Conservation (phyloP, 2,329 filamentous ascomycete species). For the Aphanoascus verrucosus region DNA sequence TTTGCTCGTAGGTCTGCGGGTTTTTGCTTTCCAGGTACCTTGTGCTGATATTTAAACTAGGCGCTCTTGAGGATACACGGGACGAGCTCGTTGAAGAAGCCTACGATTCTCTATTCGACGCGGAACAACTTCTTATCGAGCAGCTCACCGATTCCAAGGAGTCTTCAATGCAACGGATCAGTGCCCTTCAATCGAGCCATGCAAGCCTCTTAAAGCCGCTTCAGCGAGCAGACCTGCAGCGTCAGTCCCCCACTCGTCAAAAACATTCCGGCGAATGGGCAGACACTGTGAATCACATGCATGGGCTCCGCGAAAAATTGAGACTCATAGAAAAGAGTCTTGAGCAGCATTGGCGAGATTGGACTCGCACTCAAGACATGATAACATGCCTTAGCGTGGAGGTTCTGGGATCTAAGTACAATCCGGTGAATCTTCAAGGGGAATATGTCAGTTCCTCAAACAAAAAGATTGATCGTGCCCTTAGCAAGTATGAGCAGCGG, state of each 20-base stretch:
- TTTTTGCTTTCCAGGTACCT: background rate
- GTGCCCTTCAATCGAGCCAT: background rate
- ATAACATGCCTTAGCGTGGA: slow-evolving; percentile 17
- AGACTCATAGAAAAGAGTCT: background rate
- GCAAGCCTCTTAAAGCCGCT: background rate
- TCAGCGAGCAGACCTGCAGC: background rate
- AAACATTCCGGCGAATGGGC: background rate
- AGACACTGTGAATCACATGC: background rate
- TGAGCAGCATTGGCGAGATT: slow-evolving; percentile 18
- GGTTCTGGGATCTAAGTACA: slow-evolving; percentile 12
- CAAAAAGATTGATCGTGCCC: slow-evolving; percentile 11
- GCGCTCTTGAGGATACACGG: slow-evolving; percentile 12
- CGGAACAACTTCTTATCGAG: slow-evolving; percentile 8
- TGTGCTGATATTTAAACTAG: slow-evolving; percentile 4
- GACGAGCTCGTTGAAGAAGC: slow-evolving; percentile 13
- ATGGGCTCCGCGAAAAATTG: background rate
- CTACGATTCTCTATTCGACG: slow-evolving; percentile 8
- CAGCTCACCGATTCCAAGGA: background rate
- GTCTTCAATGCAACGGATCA: background rate
- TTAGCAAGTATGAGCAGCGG: slow-evolving; percentile 3
- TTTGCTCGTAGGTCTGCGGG: background rate
- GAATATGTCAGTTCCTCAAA: background rate
- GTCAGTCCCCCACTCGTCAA: background rate
- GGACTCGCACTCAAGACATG: slow-evolving; percentile 17
- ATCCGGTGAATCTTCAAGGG: background rate